Conservation (phyloP, 2,329 filamentous ascomycete genomes). For the Aspergillus udagawae region DNA sequence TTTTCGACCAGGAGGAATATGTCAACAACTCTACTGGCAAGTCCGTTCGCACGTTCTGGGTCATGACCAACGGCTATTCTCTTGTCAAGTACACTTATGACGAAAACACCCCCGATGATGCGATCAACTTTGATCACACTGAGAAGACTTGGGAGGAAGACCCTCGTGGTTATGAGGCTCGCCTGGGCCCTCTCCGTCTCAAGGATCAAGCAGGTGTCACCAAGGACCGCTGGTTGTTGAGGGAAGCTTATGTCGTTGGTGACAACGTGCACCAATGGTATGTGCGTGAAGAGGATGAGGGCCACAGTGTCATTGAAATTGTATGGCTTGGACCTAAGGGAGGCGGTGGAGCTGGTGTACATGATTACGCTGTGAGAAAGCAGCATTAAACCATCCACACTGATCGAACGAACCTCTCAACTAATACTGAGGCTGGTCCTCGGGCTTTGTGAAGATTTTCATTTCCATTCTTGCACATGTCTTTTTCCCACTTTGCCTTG, state of each 20-base stretch:
- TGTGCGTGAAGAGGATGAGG: conserved; percentile 36
- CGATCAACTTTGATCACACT: conserved; percentile 40
- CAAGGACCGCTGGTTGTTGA: conserved; percentile 41
- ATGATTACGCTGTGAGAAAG: conserved; percentile 25
- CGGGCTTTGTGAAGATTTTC: conserved; percentile 24
- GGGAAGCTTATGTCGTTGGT: conserved; percentile 37
- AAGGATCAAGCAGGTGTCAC: conserved; percentile 36
- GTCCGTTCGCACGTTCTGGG: conserved; percentile 38
- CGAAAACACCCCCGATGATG: conserved; percentile 32
- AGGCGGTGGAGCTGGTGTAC: conserved; percentile 34
- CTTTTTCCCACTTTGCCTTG: conserved; percentile 18
- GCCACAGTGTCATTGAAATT: conserved; percentile 41
- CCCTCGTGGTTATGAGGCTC: conserved; percentile 36
- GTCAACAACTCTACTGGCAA: conserved; percentile 34
- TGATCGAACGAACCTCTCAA: conserved; percentile 13
- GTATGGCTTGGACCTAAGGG: conserved; percentile 42
- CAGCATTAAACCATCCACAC: conserved; percentile 20
- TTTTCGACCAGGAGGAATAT: conserved; percentile 39
- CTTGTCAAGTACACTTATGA: conserved; percentile 41
- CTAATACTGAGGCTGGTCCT: conserved; percentile 33
- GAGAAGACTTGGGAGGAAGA: conserved; percentile 45
- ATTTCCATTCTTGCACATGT: conserved; percentile 35
- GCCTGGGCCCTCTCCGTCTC: conserved; percentile 38
- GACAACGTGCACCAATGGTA: conserved; percentile 44
- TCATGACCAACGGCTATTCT: conserved; percentile 43